These are phyloP conservation scores for Nemophila menziesii DNA, from an alignment of 257 asterid genomes.

Conservation along the genomic window DNA sequence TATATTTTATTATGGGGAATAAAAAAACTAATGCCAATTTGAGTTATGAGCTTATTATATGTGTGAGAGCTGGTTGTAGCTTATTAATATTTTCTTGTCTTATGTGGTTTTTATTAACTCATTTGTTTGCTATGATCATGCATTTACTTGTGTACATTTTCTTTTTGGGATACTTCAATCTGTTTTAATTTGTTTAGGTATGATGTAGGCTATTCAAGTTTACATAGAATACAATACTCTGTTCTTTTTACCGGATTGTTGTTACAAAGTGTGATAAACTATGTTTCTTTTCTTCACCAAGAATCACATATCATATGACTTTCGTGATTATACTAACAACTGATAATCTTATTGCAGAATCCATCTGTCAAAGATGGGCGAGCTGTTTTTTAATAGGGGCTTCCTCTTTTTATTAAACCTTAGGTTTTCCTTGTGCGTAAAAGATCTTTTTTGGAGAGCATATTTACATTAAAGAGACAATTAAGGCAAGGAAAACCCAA, in stretches of 20 bases:
- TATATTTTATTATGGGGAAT: neutral
- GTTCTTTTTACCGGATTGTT: neutral
- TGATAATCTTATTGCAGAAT: slow-evolving; percentile 28
- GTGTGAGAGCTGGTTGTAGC: neutral
- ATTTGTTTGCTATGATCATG: neutral
- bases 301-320: neutral
- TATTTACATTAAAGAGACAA: neutral
- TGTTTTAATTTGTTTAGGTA: neutral
- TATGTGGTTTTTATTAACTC: neutral
- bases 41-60: neutral
- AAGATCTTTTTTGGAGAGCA: neutral
- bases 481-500: neutral
- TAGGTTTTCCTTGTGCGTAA: neutral
- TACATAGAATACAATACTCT: no score
- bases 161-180: neutral
- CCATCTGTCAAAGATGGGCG: slow-evolving; percentile 19
- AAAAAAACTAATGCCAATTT: neutral
- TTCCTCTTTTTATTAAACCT: neutral
- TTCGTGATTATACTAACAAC: neutral
- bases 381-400: slow-evolving; percentile 35
- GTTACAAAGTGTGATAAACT: neutral
- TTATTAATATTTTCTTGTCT: no score
- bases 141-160: neutral
- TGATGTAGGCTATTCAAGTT: neutral
- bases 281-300: slow-evolving; percentile 1